These are phyloP conservation scores for Rhytidiadelphus loreus DNA, from an alignment of 225 moss, liverwort and hornwort species.

Conservation along the genomic window DNA sequence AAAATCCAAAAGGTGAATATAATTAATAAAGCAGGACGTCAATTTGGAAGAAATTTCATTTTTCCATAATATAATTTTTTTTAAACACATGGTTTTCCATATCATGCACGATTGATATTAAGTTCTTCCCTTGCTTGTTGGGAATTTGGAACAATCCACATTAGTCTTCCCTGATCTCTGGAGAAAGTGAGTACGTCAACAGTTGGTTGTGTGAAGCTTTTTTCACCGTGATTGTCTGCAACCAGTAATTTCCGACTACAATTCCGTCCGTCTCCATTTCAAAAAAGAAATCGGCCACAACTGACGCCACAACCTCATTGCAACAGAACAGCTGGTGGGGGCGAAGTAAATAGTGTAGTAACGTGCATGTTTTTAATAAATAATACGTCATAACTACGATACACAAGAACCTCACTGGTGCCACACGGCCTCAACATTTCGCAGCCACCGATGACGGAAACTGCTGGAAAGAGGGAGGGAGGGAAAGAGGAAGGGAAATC, in stretches of 20 bases:
- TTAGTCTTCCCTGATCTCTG: neutral
- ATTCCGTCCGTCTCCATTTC: too few relatives aligned
- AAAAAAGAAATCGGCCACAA: neutral
- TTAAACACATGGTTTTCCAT: neutral
- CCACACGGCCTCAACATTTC: neutral
- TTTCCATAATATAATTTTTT: neutral
- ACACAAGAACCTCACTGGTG: neutral
- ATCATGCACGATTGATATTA: neutral
- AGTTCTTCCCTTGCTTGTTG: neutral
- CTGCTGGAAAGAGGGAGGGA: neutral
- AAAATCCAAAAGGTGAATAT: neutral
- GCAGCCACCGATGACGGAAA: neutral
- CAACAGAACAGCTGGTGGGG: neutral
- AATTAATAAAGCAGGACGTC: neutral
- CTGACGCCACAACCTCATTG: neutral
- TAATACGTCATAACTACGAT: neutral
- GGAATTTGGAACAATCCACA: neutral
- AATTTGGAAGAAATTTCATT: neutral
- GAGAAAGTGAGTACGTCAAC: neutral
- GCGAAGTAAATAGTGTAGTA: neutral
- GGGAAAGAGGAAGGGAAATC: neutral
- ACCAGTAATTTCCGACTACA: neutral
- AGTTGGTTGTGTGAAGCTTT: neutral
- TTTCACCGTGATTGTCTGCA: neutral
- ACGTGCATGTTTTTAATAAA: neutral